Evolutionary conservation across 306 rosid genomes (phyloP), one percentile per base, ranked within the genome.

Genomic region (Sechiopsis laciniata): DNA sequence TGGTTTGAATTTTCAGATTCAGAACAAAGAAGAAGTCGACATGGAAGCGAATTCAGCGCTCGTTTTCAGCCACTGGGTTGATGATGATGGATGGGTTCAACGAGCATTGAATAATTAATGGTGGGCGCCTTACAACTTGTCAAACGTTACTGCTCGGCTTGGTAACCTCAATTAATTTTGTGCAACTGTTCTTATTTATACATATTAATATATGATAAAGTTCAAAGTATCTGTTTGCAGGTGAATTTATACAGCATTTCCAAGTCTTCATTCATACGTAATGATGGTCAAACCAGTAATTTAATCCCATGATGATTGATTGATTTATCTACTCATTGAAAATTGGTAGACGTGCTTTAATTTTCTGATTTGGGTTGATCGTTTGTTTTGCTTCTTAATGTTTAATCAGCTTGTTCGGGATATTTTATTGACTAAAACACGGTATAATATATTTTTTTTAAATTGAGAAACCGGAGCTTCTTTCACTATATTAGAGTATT

Each of bases 41-140:
- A 13, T 48, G 73, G 45, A 22, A 22, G 32, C 7, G 73, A 68
- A 48, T 68, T 13, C 3, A 3, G 55, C 73, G 17, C 53, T 67
- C 55, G 10, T 20, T 67, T 48, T 50, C 74, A 24, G 40, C 58
- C 45, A 69, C 58, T 50, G 21, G 59, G 58, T 13, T 2, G 14
- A 69, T 42, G n/a, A n/a, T n/a, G n/a, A n/a, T n/a, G n/a, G 29
- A 26, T 26, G 29, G 29, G 29, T 26, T 26, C 29, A 26, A 26
- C 29, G 19, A 45, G 37, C 73, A 20, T 70, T 70, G 20, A 70
- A 70, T 51, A 70, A 70, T 51, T 51, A 70, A 24, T 52, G 74
- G 74, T 21, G 57, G 74, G 14, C 46, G 46, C 59, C 8, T 14
- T 15, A 22, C 74, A 70, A 70, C 48, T 51, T 24, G 15, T 70